phyloP scores from a whole-genome alignment of 2,329 filamentous ascomycete genomes.

The Grosmannia clavigera region DNA sequence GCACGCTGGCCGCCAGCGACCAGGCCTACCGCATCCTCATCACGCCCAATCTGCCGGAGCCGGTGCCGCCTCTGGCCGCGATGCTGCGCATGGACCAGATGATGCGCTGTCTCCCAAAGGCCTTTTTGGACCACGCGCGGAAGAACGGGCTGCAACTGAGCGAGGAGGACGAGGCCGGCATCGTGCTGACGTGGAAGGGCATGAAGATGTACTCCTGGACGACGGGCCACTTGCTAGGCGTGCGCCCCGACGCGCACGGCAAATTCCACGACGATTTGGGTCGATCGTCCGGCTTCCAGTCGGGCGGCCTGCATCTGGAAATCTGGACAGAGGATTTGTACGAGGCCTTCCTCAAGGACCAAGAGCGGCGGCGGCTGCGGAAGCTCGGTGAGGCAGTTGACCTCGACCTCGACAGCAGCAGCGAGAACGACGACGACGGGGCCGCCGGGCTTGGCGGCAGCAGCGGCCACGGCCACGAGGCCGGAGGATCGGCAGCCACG shows the following conservation, averaged over 20 bases:
- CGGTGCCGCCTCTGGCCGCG: conserved; percentile 35
- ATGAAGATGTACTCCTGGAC: conserved; percentile 64
- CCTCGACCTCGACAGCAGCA: conserved; percentile 16
- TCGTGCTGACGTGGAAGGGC: conserved; percentile 72
- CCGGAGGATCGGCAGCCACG: conserved; percentile 1
- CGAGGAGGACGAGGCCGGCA: conserved; percentile 30
- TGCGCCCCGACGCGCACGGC: conserved; percentile 34
- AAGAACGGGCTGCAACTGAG: conserved; percentile 28
- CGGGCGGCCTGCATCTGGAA: conserved; percentile 57
- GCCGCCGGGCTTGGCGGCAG: conserved; percentile 6
- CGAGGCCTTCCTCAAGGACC: conserved; percentile 31
- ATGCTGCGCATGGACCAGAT: conserved; percentile 55
- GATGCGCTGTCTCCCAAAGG: conserved; percentile 33
- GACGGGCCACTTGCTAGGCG: conserved; percentile 55
- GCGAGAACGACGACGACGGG: conserved; percentile 10
- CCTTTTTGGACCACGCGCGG: conserved; percentile 55
- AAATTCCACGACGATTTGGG: conserved; percentile 22
- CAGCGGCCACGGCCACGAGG: conserved; percentile 8
- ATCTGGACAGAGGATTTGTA: conserved; percentile 61
- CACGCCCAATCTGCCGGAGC: conserved; percentile 46
- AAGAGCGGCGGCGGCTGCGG: conserved; percentile 33
- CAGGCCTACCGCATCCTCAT: conserved; percentile 42
- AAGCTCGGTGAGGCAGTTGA: conserved; percentile 27
- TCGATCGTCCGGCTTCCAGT: conserved; percentile 25
- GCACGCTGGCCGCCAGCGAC: background rate